phyloP scores from a whole-genome alignment of 306 rosid genomes.

The Rubus idaeus region DNA sequence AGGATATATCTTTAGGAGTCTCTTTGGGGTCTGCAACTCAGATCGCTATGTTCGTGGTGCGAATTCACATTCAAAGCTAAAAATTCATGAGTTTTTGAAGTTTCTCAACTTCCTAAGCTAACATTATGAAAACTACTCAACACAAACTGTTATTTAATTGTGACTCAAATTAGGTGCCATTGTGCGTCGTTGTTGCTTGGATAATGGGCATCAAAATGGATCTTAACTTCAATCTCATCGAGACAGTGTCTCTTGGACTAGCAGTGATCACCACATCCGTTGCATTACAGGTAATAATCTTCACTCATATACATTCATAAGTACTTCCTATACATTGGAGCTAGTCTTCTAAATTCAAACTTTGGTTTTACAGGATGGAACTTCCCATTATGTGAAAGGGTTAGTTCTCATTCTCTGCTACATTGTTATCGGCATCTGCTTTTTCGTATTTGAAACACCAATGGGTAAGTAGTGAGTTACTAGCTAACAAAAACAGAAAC shows the following conservation, averaged over 20 bases:
- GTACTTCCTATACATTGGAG: neutral
- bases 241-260: slow-evolving; percentile 78
- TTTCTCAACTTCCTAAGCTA: neutral
- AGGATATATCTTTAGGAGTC: slow-evolving; percentile 87
- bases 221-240: slow-evolving; percentile 65
- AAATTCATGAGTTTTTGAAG: neutral
- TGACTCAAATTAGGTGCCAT: slow-evolving; percentile 55
- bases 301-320: neutral
- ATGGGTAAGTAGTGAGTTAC: slow-evolving; percentile 38
- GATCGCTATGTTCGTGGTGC: slow-evolving; percentile 74
- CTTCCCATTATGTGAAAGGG: slow-evolving; percentile 91
- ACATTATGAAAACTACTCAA: neutral
- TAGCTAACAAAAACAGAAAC: neutral
- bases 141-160: neutral
- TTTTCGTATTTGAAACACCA: slow-evolving; percentile 60
- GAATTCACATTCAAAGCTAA: neutral
- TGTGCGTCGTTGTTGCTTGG: slow-evolving; percentile 74
- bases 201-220: slow-evolving; percentile 71
- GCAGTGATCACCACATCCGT: slow-evolving; percentile 62
- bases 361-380: slow-evolving; percentile 62
- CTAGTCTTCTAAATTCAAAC: slow-evolving; percentile 22
- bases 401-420: slow-evolving; percentile 75
- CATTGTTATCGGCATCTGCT: slow-evolving; percentile 75
- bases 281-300: slow-evolving; percentile 65
- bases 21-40: slow-evolving; percentile 95